Evolutionary conservation across 306 rosid species (phyloP).

Genomic region (Trifolium pratense): DNA sequence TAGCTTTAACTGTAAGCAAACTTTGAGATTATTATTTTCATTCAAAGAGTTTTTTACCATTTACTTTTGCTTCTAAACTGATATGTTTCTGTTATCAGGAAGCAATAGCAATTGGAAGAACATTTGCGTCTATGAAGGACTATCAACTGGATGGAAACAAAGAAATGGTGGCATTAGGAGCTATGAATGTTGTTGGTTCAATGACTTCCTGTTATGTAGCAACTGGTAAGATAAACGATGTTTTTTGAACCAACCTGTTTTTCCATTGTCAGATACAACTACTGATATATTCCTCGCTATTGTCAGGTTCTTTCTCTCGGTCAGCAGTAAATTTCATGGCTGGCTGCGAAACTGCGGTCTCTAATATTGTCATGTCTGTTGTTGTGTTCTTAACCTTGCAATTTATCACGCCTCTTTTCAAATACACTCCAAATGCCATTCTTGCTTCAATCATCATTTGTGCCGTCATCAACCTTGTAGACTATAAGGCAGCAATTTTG

Average conservation of each 20-base stretch:
- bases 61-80: conserved; percentile 19
- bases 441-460: conserved; percentile 82
- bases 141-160: conserved; percentile 96
- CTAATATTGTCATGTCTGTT: conserved; percentile 82
- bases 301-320: conserved; percentile 91
- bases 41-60: conserved; percentile 23
- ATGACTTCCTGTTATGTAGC: conserved; percentile 97
- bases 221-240: conserved; percentile 55
- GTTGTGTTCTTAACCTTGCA: conserved; percentile 79
- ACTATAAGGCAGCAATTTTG: conserved; percentile 80
- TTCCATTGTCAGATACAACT: no score
- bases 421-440: conserved; percentile 93
- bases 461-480: conserved; percentile 86
- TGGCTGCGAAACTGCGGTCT: conserved; percentile 87
- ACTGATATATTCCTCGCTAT: conserved; percentile 36
- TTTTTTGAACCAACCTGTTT: no score
- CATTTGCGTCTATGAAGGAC: conserved; percentile 95
- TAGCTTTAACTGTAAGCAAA: conserved; percentile 85
- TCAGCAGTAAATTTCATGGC: conserved; percentile 93
- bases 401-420: conserved; percentile 89
- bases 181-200: conserved; percentile 91
- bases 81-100: conserved; percentile 63
- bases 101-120: conserved; percentile 97
- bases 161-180: conserved; percentile 95
- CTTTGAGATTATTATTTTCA: conserved; percentile 12